Conservation (phyloP, 2,329 filamentous ascomycete genomes). For the Clarireedia sp. region DNA sequence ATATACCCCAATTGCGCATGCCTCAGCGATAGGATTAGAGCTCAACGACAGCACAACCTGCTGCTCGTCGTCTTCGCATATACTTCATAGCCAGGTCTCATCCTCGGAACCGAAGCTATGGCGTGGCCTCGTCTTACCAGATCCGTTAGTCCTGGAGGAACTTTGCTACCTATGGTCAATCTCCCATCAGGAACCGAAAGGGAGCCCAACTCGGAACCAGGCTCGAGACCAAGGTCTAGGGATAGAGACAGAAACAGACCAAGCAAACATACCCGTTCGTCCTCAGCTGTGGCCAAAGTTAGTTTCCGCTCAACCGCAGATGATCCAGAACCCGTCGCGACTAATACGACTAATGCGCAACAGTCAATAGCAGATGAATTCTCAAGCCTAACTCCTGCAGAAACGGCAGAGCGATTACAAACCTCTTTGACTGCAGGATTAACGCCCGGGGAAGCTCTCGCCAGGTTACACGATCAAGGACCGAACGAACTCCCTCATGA, state of each 20-base stretch:
- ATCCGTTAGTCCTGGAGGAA: constrained; percentile 23
- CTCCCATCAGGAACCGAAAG: constrained; percentile 20
- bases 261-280: constrained; percentile 24
- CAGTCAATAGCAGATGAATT: constrained; percentile 47
- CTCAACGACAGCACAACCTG: constrained; percentile 27
- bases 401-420: constrained; percentile 68
- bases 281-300: constrained; percentile 30
- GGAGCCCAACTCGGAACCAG: constrained; percentile 18
- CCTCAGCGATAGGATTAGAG: constrained; percentile 24
- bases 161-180: constrained; percentile 26
- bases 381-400: constrained; percentile 62
- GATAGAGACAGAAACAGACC: constrained; percentile 19
- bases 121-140: constrained; percentile 27
- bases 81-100: background rate
- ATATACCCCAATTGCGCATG: constrained; percentile 21
- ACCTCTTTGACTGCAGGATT: constrained; percentile 82
- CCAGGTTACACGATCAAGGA: constrained; percentile 72
- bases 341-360: constrained; percentile 11
- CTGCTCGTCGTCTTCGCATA: constrained; percentile 21
- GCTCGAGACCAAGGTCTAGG: constrained; percentile 18
- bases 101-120: constrained; percentile 18
- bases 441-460: constrained; percentile 70
- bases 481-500: constrained; percentile 94
- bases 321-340: constrained; percentile 1
- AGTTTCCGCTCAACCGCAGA: constrained; percentile 10